These are phyloP conservation scores for Boehmeria nivea DNA, from an alignment of 306 rosid genomes.

Conservation along the genomic window DNA sequence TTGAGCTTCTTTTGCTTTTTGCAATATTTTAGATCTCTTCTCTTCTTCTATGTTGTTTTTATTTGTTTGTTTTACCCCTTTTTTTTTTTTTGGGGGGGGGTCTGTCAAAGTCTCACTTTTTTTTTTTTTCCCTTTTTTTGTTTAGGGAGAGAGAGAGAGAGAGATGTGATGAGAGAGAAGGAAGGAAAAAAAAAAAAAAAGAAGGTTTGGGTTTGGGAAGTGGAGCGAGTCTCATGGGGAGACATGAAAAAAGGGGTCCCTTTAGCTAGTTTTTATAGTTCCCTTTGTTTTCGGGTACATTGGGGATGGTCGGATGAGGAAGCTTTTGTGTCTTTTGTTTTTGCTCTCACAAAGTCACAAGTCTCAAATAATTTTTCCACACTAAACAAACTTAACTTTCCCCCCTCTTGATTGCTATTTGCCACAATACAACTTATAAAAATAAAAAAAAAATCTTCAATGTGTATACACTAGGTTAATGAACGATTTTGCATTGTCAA, in stretches of 20 bases:
- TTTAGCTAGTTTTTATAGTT: background rate
- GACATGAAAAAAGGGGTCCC: background rate
- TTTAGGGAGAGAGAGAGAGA: background rate
- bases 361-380: too few species aligned
- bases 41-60: conserved; percentile 3
- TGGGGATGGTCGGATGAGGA: background rate
- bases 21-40: background rate
- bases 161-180: background rate
- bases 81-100: background rate
- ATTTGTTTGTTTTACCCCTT: background rate
- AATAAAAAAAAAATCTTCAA: too few species aligned
- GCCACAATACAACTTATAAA: too few species aligned
- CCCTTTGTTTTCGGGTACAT: conserved; percentile 6
- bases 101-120: background rate
- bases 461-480: too few species aligned
- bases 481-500: too few species aligned
- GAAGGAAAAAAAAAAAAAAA: too few species aligned
- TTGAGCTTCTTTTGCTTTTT: background rate
- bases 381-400: too few species aligned
- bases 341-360: too few species aligned
- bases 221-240: conserved; percentile 30
- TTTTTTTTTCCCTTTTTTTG: background rate
- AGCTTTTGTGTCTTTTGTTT: too few species aligned
- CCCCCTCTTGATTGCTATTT: too few species aligned
- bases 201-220: background rate